phyloP scores from a whole-genome alignment of 805 yeast species.

The Hanseniaspora hatyaiensis region DNA sequence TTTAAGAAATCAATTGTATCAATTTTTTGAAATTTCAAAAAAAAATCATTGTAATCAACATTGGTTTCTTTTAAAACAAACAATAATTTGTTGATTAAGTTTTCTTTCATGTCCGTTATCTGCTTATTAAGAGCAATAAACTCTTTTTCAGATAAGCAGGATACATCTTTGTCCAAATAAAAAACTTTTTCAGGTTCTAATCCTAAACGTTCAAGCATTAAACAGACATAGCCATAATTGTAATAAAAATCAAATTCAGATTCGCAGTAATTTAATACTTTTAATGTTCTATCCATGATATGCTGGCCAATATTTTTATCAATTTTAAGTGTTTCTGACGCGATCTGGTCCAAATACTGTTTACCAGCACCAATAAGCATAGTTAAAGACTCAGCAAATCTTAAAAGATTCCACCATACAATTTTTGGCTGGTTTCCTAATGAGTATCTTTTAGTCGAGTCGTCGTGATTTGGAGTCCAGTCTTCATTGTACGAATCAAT shows the following conservation, averaged over 20 bases:
- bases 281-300: conserved; percentile 50
- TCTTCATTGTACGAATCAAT: conserved; percentile 73
- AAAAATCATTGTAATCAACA: conserved; percentile 72
- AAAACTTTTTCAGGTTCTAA: conserved; percentile 24
- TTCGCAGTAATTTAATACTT: conserved; percentile 51
- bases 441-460: conserved; percentile 55
- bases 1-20: conserved; percentile 31
- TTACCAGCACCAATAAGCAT: conserved; percentile 68
- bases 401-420: conserved; percentile 85
- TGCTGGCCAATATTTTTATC: conserved; percentile 40
- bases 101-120: conserved; percentile 21
- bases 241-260: conserved; percentile 54
- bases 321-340: conserved; percentile 30
- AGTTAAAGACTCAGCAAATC: conserved; percentile 73
- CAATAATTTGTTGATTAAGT: conserved; percentile 48
- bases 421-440: conserved; percentile 76
- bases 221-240: conserved; percentile 43
- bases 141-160: neutral
- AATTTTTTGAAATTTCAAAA: conserved; percentile 47
- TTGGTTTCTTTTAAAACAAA: conserved; percentile 48
- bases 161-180: conserved; percentile 43
- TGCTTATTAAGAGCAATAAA: conserved; percentile 11
- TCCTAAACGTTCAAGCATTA: conserved; percentile 43
- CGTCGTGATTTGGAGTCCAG: conserved; percentile 87
- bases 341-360: conserved; percentile 35